Conservation (phyloP, 495 filamentous ascomycete genomes). For the Parmelia sp. region DNA sequence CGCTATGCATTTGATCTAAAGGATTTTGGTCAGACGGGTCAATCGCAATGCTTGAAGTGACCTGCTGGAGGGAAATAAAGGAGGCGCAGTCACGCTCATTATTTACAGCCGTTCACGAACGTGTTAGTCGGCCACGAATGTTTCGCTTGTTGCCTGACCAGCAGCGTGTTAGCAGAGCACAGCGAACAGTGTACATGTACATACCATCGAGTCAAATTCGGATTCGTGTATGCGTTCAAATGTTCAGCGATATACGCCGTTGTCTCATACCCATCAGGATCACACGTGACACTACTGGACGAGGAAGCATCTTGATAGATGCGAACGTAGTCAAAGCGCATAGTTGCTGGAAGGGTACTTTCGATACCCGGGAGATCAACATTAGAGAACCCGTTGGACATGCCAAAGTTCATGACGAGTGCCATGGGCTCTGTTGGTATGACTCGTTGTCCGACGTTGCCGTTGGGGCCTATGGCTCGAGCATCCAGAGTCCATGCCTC, state of each 20-base stretch:
- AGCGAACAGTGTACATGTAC: constrained; percentile 8
- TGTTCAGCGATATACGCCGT: constrained; percentile 66
- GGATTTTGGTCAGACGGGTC: not conserved
- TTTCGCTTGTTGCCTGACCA: constrained; percentile 29
- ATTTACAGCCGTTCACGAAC: constrained; percentile 41
- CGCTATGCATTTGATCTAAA: constrained; percentile 21
- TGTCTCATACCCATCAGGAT: constrained; percentile 63
- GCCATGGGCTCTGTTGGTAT: constrained; percentile 67
- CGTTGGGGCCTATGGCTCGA: constrained; percentile 61
- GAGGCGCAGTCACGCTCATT: constrained; percentile 4
- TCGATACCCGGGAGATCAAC: constrained; percentile 50
- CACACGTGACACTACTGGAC: constrained; percentile 55
- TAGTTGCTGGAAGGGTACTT: constrained; percentile 57
- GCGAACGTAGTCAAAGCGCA: constrained; percentile 68
- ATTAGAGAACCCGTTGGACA: constrained; percentile 60
- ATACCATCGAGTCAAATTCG: constrained; percentile 57
- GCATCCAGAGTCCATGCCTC: constrained; percentile 63
- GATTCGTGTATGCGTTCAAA: constrained; percentile 55
- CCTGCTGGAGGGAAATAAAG: not conserved
- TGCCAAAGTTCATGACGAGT: constrained; percentile 66
- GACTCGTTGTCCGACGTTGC: constrained; percentile 63
- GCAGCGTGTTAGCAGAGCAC: constrained; percentile 9
- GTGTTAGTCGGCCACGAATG: constrained; percentile 46
- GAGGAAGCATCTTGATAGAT: constrained; percentile 62
- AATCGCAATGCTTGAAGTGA: constrained; percentile 7